Conservation (phyloP, 2,329 filamentous ascomycete genomes). For the Microcera coccophila region DNA sequence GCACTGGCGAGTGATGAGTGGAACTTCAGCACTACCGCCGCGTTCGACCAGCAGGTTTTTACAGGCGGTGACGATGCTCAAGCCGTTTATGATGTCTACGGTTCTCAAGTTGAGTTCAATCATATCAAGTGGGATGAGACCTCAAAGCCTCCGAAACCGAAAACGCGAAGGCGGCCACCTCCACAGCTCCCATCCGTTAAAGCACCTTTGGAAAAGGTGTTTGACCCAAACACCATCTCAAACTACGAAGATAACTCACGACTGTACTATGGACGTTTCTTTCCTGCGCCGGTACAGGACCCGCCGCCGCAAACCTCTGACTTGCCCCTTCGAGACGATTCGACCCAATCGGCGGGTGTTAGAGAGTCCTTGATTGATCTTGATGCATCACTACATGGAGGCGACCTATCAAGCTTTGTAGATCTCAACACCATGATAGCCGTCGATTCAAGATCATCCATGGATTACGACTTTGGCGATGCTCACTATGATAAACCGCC, state of each 20-base stretch:
- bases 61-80: slow-evolving; percentile 51
- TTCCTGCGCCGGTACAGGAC: slow-evolving; percentile 29
- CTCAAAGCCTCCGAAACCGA: slow-evolving; percentile 50
- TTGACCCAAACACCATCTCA: slow-evolving; percentile 62
- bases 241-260: slow-evolving; percentile 62
- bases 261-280: slow-evolving; percentile 52
- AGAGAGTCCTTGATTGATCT: slow-evolving; percentile 63
- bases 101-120: slow-evolving; percentile 53
- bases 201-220: slow-evolving; percentile 60
- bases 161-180: slow-evolving; percentile 54
- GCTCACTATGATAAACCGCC: slow-evolving; percentile 46
- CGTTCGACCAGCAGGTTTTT: slow-evolving; percentile 58
- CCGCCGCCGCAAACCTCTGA: slow-evolving; percentile 41
- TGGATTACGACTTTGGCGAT: slow-evolving; percentile 49
- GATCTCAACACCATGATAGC: slow-evolving; percentile 59
- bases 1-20: slow-evolving; percentile 56
- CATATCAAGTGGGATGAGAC: slow-evolving; percentile 45
- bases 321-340: slow-evolving; percentile 57
- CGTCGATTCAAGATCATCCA: slow-evolving; percentile 43
- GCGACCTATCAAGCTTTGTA: slow-evolving; percentile 54
- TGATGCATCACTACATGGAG: slow-evolving; percentile 55
- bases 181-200: slow-evolving; percentile 55
- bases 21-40: slow-evolving; percentile 64
- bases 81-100: slow-evolving; percentile 59
- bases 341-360: slow-evolving; percentile 45